These are phyloP conservation scores for Microdochium trichocladiopsis DNA, from an alignment of 2,329 filamentous ascomycete species.

Conservation along the genomic window DNA sequence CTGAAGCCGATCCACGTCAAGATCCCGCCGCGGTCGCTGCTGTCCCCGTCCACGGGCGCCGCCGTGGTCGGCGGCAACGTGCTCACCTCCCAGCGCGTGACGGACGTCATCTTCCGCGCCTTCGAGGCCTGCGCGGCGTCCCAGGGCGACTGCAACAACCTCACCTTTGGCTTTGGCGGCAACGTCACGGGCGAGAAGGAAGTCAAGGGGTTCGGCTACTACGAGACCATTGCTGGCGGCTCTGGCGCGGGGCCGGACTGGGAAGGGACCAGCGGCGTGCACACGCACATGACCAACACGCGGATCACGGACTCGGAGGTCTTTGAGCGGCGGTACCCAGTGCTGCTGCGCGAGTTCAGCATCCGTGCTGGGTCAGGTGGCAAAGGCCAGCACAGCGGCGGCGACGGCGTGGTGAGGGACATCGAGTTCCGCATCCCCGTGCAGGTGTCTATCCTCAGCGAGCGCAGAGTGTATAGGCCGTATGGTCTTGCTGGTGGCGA, in stretches of 20 bases:
- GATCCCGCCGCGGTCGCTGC: conserved; percentile 61
- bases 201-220: conserved; percentile 68
- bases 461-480: conserved; percentile 63
- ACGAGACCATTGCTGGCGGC: conserved; percentile 73
- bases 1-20: conserved; percentile 63
- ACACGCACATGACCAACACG: conserved; percentile 75
- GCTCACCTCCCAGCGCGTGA: conserved; percentile 66
- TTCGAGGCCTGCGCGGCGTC: conserved; percentile 68
- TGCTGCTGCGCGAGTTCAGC: conserved; percentile 59
- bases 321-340: conserved; percentile 67
- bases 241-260: conserved; percentile 61
- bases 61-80: conserved; percentile 76
- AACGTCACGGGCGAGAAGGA: conserved; percentile 45
- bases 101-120: conserved; percentile 69
- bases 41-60: conserved; percentile 63
- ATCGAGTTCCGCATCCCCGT: conserved; percentile 69
- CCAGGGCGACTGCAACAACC: conserved; percentile 71
- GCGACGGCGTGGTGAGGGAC: conserved; percentile 63
- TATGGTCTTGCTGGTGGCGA: conserved; percentile 81
- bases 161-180: conserved; percentile 71
- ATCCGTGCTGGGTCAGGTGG: conserved; percentile 54
- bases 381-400: conserved; percentile 53
- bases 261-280: conserved; percentile 63
- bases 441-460: conserved; percentile 66
- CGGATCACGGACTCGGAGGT: conserved; percentile 69